Conservation (phyloP, 2,329 filamentous ascomycete genomes). For the Alternaria conjuncta region DNA sequence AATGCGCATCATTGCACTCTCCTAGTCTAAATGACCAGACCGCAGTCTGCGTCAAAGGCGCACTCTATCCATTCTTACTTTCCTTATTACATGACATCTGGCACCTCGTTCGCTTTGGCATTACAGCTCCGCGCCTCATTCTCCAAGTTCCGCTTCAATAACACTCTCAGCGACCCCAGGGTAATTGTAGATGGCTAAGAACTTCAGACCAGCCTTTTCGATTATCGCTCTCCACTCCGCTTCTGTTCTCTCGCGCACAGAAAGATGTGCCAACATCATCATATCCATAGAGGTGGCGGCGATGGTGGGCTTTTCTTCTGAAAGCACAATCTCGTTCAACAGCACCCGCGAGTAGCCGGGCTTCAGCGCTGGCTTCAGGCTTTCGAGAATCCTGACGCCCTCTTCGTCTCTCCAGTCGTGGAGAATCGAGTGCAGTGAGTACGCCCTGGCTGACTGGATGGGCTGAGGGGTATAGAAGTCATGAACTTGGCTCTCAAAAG, state of each 20-base stretch:
- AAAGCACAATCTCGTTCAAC: slow-evolving; percentile 22
- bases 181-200: slow-evolving; percentile 13
- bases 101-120: not conserved
- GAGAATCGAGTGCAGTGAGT: slow-evolving; percentile 27
- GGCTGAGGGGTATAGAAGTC: slow-evolving; percentile 58
- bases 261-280: slow-evolving; percentile 22
- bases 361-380: slow-evolving; percentile 20
- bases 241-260: slow-evolving; percentile 15
- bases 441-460: slow-evolving; percentile 48
- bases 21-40: not conserved
- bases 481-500: slow-evolving; percentile 45
- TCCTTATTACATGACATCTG: not conserved
- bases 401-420: slow-evolving; percentile 33
- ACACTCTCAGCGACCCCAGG: slow-evolving; percentile 23
- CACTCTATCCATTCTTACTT: not conserved
- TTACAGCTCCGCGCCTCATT: not conserved
- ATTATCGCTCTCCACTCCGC: slow-evolving; percentile 14
- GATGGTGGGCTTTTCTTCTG: slow-evolving; percentile 11
- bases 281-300: slow-evolving; percentile 19
- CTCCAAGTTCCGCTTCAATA: slow-evolving; percentile 17
- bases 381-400: slow-evolving; percentile 21
- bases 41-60: not conserved
- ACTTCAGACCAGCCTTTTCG: slow-evolving; percentile 12
- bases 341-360: slow-evolving; percentile 23
- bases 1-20: not conserved